A percentile compares a stretch with the other conserved stretches of the same genome.
Conservation (phyloP, 2,329 filamentous ascomycete species). For the Fusarium austroafricanum region DNA sequence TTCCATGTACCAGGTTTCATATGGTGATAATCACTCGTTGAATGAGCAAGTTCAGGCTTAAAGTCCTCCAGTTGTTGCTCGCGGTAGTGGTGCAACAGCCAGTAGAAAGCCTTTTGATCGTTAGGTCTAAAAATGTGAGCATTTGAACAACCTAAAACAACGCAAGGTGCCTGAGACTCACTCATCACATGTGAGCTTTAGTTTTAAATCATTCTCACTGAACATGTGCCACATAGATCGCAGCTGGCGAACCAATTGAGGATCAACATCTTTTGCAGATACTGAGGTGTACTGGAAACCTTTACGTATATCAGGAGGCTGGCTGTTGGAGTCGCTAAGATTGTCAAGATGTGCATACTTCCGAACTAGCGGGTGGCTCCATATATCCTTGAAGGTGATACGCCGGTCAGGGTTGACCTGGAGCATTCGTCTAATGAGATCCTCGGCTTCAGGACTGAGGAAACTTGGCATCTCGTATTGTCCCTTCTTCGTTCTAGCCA, state of each 20-base stretch:
- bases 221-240: slow-evolving; percentile 92
- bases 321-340: slow-evolving; percentile 65
- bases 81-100: slow-evolving; percentile 82
- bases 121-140: slow-evolving; percentile 71
- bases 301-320: slow-evolving; percentile 68
- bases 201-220: slow-evolving; percentile 75
- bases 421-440: slow-evolving; percentile 84
- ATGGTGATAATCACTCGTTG: slow-evolving; percentile 91
- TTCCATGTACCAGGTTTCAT: slow-evolving; percentile 69
- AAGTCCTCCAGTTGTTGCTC: slow-evolving; percentile 91
- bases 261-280: slow-evolving; percentile 76
- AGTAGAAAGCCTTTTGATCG: slow-evolving; percentile 94
- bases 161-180: slow-evolving; percentile 55
- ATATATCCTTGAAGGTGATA: slow-evolving; percentile 84
- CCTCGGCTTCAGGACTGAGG: slow-evolving; percentile 76
- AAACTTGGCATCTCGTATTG: slow-evolving; percentile 70
- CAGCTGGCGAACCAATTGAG: slow-evolving; percentile 85
- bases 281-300: slow-evolving; percentile 70
- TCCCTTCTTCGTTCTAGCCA: slow-evolving; percentile 69
- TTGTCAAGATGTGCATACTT: slow-evolving; percentile 85
- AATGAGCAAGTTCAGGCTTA: slow-evolving; percentile 81
- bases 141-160: background rate
- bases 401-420: slow-evolving; percentile 81
- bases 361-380: slow-evolving; percentile 85
- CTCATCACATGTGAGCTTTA: slow-evolving; percentile 74